phyloP scores from a whole-genome alignment of 805 yeast genomes.

The Yamadazyma laniorum region DNA sequence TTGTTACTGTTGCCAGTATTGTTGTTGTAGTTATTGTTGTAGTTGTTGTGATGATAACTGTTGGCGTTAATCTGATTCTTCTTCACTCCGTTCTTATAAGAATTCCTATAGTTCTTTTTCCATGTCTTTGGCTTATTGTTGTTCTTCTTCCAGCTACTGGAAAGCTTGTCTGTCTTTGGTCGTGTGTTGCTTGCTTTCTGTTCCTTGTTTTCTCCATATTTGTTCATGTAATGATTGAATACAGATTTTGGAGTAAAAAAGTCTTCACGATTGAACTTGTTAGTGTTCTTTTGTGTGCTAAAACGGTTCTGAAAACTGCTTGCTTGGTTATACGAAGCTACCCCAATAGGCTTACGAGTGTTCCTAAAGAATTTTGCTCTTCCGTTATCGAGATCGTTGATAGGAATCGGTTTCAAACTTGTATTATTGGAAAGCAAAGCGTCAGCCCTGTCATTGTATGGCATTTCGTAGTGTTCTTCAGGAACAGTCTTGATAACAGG shows the following conservation, averaged over 20 bases:
- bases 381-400: constrained; percentile 14
- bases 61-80: constrained; percentile 4
- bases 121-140: constrained; percentile 16
- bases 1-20: background rate
- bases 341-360: constrained; percentile 60
- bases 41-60: background rate
- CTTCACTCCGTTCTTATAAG: constrained; percentile 6
- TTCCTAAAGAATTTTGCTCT: constrained; percentile 31
- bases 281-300: constrained; percentile 12
- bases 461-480: constrained; percentile 2
- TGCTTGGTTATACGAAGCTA: constrained; percentile 53
- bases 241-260: constrained; percentile 78
- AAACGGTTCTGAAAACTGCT: constrained; percentile 13
- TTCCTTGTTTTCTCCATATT: constrained; percentile 45
- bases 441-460: constrained; percentile 33
- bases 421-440: constrained; percentile 40
- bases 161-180: constrained; percentile 15
- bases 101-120: constrained; percentile 16
- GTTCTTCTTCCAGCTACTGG: constrained; percentile 18
- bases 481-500: too few relatives aligned
- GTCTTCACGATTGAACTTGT: constrained; percentile 61
- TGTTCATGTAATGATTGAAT: constrained; percentile 68
- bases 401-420: constrained; percentile 39
- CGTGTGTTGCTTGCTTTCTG: constrained; percentile 30
- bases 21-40: background rate